Percentiles rank a stretch among this genome's conserved stretches.
Evolutionary conservation across 768 basidiomycete species (phyloP).

Genomic region (Suillus luteus): DNA sequence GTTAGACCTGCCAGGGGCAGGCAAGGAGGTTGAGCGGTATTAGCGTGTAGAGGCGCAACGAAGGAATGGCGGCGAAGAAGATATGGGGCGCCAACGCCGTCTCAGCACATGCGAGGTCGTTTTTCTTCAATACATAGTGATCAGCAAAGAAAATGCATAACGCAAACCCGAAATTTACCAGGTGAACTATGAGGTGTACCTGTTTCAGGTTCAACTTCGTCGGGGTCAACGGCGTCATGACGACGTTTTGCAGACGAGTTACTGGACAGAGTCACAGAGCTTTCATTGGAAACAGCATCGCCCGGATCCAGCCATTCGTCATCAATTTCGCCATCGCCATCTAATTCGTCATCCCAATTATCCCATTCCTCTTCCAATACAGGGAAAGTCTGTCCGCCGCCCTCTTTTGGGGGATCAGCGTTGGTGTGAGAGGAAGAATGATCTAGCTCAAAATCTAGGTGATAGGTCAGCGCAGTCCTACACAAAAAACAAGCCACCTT

Average conservation of each 20-base stretch:
- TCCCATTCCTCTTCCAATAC: constrained; percentile 29
- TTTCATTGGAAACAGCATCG: constrained; percentile 51
- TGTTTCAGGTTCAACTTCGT: constrained; percentile 39
- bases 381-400: constrained; percentile 20
- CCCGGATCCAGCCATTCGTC: constrained; percentile 44
- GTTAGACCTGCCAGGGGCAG: constrained; percentile 20
- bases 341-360: constrained; percentile 39
- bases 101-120: constrained; percentile 44
- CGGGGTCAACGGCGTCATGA: constrained; percentile 48
- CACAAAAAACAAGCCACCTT: constrained; percentile 11
- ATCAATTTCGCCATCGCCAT: constrained; percentile 50
- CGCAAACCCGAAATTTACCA: constrained; percentile 35
- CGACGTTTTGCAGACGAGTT: constrained; percentile 50
- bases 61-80: constrained; percentile 3
- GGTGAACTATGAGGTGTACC: constrained; percentile 42
- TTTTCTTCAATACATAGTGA: constrained; percentile 37
- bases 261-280: constrained; percentile 58
- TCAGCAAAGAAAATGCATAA: constrained; percentile 1
- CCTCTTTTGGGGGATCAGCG: constrained; percentile 15
- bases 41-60: constrained; percentile 7
- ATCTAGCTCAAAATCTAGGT: constrained; percentile 30
- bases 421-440: constrained; percentile 22
- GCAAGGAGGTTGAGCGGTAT: constrained; percentile 4
- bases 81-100: background rate
- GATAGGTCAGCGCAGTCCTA: constrained; percentile 14